Base-by-base conservation (phyloP, 2,329 filamentous ascomycete genomes). In the Ophiostoma sp. region DNA sequence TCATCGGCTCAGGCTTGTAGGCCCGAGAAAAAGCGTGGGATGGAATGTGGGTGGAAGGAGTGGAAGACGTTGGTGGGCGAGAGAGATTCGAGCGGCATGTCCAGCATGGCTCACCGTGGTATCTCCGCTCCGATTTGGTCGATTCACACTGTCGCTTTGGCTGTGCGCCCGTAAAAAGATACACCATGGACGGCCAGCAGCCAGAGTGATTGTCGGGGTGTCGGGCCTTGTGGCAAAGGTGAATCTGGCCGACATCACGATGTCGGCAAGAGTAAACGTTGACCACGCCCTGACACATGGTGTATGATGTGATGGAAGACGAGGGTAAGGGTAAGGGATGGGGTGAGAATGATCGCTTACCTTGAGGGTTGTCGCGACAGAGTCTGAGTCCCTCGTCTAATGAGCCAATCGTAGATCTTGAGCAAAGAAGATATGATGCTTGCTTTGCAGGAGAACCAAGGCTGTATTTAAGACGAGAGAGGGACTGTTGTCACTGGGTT, bases 241-340 rank as follows among this genome's bases (percentile, higher is more conserved):
- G 28, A 12, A 70, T 2, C 28, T 68, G 22, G 33, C 66, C 57
- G 25, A 66, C 55, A 48, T 70, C 61, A 2, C 71, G 68, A 64
- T 74, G 73, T 17, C 61, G 71, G 71, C 73, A 74, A 48, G 61
- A 19, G 69, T 66, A 74, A 25, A 71, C 52, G n/a, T 63, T 25
- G 69, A 73, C 52, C 2, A 57, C n/a, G 17, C 42, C 42, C 31
- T 69, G 71, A n/a, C 73, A 74, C 73, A 74, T 74, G 19, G 12
- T 72, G 28, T 9, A 59, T 11, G 64, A 50, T 22, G 12, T 12
- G 50, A 55, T 12, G 50, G 50, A n/a, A 28, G 50, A 1, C 28
- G 25, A 12, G 39, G 15, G 50, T 28, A 25, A 22, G 22, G 31
- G 8, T 36, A 15, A 12, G 28, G 28, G 28, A 17, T 2, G n/a